Conservation (phyloP, 2,329 filamentous ascomycete species). For the Stachybotrys chartarum region DNA sequence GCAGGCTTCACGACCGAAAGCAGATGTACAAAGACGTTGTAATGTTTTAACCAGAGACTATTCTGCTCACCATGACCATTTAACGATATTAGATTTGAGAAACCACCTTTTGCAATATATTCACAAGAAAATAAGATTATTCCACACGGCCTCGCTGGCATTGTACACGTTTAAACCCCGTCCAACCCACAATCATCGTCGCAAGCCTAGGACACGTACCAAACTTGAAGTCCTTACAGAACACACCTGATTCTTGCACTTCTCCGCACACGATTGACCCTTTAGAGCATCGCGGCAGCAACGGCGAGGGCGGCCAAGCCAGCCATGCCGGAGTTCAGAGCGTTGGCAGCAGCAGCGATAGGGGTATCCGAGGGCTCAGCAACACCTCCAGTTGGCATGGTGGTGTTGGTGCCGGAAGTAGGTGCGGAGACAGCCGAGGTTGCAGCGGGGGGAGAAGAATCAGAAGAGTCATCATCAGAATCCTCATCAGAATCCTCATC, state of each 20-base stretch:
- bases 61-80: neutral
- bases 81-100: neutral
- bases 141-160: too few species aligned
- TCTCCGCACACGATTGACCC: too few species aligned
- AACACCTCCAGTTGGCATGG: neutral
- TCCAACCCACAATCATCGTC: too few species aligned
- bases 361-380: conserved; percentile 2
- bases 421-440: too few species aligned
- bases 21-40: neutral
- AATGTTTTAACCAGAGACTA: neutral
- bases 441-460: neutral
- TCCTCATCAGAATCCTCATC: too few species aligned
- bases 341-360: neutral
- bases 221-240: too few species aligned
- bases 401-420: neutral
- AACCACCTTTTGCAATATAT: conserved; percentile 6
- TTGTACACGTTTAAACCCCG: too few species aligned
- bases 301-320: conserved; percentile 1
- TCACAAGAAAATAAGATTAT: neutral
- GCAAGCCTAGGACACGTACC: too few species aligned
- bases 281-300: conserved; percentile 2
- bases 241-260: too few species aligned
- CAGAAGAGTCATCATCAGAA: too few species aligned
- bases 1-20: neutral
- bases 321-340: conserved; percentile 2